Base-by-base conservation (phyloP, 495 filamentous ascomycete genomes). In the Tuber calosporum region DNA sequence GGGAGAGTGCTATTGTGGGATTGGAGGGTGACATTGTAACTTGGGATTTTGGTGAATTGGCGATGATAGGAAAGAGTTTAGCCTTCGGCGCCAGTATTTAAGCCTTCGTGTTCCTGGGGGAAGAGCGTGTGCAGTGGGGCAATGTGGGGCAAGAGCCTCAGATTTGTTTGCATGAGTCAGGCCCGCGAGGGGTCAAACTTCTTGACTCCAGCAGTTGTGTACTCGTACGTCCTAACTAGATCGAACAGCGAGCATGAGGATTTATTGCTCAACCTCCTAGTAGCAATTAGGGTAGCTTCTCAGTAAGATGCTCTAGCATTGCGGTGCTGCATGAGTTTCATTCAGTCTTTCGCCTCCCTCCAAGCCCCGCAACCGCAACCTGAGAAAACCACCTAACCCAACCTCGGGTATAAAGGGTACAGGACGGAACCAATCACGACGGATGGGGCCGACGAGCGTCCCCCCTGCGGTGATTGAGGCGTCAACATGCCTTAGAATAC, bases 21-120 rank as follows among this genome's bases (percentile, higher is more conserved):
- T 76, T 75, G 69, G 82, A 77, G 0, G 83, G 80, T 72, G 69
- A 43, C 42, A 78, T 48, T 1, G 53, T 74, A 41, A 78, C 36
- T n/a, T 74, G 19, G n/a, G 67, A 42, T 38, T 37, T 69, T 20
- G 22, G 36, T 30, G 26, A 17, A 62, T 62, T 30, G 11, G 53
- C 26, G 53, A 30, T 62, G 53, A 9, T 17, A 17, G 53, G 26
- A 15, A 4, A 34, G 7, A 13, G 26, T 34, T 62, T 62, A 34
- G 53, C 53, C 34, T 62, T 34, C 11, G 13, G 26, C 13, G 26
- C 26, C 26, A 13, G 53, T 34, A 62, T 34, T 34, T 17, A 34
- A 62, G 26, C 13, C 15, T 34, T 34, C 7, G 53, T 62, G 26
- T 62, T 34, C 26, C 26, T 19, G 11, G 26, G 53, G 26, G 17